These are phyloP conservation scores for Lyophyllum atratum DNA, from an alignment of 768 basidiomycete genomes.

Conservation along the genomic window DNA sequence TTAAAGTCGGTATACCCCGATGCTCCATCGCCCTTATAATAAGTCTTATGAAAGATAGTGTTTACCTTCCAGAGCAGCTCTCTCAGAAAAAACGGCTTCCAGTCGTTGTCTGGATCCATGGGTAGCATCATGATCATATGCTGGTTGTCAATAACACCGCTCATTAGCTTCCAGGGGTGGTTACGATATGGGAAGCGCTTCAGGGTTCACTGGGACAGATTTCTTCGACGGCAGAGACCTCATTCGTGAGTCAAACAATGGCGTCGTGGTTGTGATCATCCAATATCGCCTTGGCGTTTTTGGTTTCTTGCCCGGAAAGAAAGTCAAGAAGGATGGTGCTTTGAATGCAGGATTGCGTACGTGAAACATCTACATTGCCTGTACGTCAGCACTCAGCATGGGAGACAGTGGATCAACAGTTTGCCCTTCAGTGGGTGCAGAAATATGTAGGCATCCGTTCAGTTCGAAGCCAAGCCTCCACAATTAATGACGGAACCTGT, in stretches of 20 bases:
- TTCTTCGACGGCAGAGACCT: constrained; percentile 29
- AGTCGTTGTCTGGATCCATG: constrained; percentile 46
- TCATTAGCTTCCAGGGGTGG: constrained; percentile 26
- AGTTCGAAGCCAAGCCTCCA: not conserved
- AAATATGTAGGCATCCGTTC: constrained; percentile 31
- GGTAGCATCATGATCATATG: constrained; percentile 24
- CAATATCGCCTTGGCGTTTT: constrained; percentile 48
- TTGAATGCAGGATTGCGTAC: constrained; percentile 52
- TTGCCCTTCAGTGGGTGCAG: constrained; percentile 47
- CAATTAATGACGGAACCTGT: not conserved
- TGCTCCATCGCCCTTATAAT: not conserved
- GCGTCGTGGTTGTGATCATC: constrained; percentile 37
- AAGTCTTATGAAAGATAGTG: constrained; percentile 20
- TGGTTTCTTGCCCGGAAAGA: constrained; percentile 46
- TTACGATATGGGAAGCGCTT: constrained; percentile 31
- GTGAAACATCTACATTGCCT: not conserved
- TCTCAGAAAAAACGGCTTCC: constrained; percentile 31
- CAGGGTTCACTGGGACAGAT: constrained; percentile 25
- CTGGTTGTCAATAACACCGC: not conserved
- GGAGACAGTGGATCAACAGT: constrained; percentile 42
- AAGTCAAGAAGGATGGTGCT: constrained; percentile 41
- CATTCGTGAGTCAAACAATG: constrained; percentile 32
- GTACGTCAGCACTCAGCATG: too few species aligned
- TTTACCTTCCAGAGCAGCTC: constrained; percentile 34
- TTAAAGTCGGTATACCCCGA: constrained; percentile 36